phyloP scores from a whole-genome alignment of 2,329 filamentous ascomycete species.

The Fusarium palustre region DNA sequence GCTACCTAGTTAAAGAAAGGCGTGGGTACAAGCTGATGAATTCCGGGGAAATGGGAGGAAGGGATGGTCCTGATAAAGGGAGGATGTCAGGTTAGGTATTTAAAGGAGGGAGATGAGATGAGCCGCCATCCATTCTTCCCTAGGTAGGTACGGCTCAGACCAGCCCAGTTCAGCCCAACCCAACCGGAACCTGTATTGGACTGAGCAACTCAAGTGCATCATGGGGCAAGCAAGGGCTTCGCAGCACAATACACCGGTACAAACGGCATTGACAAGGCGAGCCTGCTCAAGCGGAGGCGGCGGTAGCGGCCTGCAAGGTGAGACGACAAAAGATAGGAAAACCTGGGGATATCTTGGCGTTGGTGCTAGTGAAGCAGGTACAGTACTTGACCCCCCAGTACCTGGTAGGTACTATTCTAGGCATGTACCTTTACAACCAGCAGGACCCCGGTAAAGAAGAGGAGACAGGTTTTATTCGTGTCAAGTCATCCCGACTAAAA shows the following conservation, averaged over 20 bases:
- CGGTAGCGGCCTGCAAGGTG: conserved; percentile 34
- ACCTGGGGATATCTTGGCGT: conserved; percentile 45
- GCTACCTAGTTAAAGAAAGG: conserved; percentile 6
- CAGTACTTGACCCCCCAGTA: conserved; percentile 1
- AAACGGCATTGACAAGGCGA: conserved; percentile 40
- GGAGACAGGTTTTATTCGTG: not conserved
- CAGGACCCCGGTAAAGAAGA: conserved; percentile 2
- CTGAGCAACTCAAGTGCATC: conserved; percentile 24
- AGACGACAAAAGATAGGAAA: conserved; percentile 39
- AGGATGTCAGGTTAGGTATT: conserved; percentile 25
- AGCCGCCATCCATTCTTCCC: conserved; percentile 12
- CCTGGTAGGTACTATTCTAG: not conserved
- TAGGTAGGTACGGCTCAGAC: conserved; percentile 14
- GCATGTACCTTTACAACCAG: not conserved
- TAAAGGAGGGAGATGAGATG: conserved; percentile 36
- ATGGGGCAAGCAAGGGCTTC: conserved; percentile 39
- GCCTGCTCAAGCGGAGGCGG: conserved; percentile 13
- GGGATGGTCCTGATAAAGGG: conserved; percentile 28
- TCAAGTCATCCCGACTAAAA: conserved; percentile 6
- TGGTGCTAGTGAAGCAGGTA: conserved; percentile 44
- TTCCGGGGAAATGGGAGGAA: conserved; percentile 32
- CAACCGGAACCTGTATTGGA: conserved; percentile 3
- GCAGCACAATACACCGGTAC: conserved; percentile 23
- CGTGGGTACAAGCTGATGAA: conserved; percentile 4
- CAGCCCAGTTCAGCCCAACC: conserved; percentile 17